phyloP scores from a whole-genome alignment of 2,329 filamentous ascomycete genomes.

The Bimuria novae-zelandiae region DNA sequence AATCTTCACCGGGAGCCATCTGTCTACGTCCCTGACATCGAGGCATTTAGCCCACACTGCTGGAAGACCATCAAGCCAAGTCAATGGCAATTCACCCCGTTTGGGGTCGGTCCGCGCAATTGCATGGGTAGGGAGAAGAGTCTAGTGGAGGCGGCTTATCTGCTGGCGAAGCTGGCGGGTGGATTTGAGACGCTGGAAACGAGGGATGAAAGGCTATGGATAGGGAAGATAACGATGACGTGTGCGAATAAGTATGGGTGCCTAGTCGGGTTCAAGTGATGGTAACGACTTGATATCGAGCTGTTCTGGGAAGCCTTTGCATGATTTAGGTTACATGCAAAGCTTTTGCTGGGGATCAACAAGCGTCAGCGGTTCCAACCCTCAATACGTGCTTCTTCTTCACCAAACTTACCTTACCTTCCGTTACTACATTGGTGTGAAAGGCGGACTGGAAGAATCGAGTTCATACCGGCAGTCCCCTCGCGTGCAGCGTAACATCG shows the following conservation, averaged over 20 bases:
- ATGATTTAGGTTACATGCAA: too few species aligned
- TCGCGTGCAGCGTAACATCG: neutral
- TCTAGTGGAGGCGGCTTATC: conserved; percentile 18
- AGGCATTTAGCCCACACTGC: conserved; percentile 10
- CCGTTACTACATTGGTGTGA: too few species aligned
- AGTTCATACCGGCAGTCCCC: neutral
- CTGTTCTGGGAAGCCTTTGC: too few species aligned
- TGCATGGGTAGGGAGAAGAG: conserved; percentile 21
- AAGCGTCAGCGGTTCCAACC: too few species aligned
- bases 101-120: conserved; percentile 18
- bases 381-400: too few species aligned
- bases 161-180: conserved; percentile 14
- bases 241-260: conserved; percentile 19
- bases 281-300: neutral
- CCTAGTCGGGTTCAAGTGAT: conserved; percentile 7
- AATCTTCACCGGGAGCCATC: conserved; percentile 53
- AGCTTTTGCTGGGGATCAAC: too few species aligned
- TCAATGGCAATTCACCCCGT: conserved; percentile 18
- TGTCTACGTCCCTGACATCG: conserved; percentile 37
- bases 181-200: conserved; percentile 12
- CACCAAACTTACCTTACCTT: too few species aligned
- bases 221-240: conserved; percentile 13
- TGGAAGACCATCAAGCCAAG: conserved; percentile 17
- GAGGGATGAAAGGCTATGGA: conserved; percentile 13
- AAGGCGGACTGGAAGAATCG: too few species aligned